Base-by-base conservation (phyloP, 2,329 filamentous ascomycete genomes). In the Trichoderma sp. region DNA sequence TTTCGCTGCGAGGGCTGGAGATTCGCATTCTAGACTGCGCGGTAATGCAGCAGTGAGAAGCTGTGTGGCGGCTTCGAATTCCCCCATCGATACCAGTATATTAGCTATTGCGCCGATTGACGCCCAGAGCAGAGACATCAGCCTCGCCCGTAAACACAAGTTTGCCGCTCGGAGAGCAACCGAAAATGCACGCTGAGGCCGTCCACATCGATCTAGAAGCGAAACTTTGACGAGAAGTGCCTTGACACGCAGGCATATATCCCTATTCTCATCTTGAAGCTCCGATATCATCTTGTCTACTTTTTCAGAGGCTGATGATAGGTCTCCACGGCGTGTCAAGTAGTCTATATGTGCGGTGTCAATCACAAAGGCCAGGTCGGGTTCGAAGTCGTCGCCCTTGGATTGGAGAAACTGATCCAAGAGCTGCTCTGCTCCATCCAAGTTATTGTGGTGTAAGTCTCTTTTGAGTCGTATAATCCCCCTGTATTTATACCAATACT, bases 181-280 rank as follows among this genome's bases (percentile, higher is more conserved):
- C 2, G 92, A 93, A 79, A 97, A 94, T 0, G 90, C 93, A 73
- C 92, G 89, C 75, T 93, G 88, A 0, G 93, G 88, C 3, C 91
- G 88, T 2, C 91, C 91, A 57, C 88, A 89, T 75, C 86, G 88
- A 70, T 89, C 88, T 71, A 94, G 89, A 4, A 97, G 85, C 6
- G 88, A 85, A 0, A 90, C 91, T 79, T 97, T 97, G 63, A 91
- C 82, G 3, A 93, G 86, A 15, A 97, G 86, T 0, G 97, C 85
- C 32, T 89, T 88, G 63, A 96, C 85, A 43, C 92, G 90, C 28
- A 93, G 86, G 5, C 90, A 85, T 34, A 95, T 79, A 73, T 88
- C 86, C 47, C 81, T 83, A 74, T 84, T 83, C 62, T 85, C 83
- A 4, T 86, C 82, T 6, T 82, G 80, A 2, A 84, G 76, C 26